Evolutionary conservation across 169 alveolate genomes (phyloP), one percentile per base, ranked within the genome.

Genomic region (Plasmodium inui): DNA sequence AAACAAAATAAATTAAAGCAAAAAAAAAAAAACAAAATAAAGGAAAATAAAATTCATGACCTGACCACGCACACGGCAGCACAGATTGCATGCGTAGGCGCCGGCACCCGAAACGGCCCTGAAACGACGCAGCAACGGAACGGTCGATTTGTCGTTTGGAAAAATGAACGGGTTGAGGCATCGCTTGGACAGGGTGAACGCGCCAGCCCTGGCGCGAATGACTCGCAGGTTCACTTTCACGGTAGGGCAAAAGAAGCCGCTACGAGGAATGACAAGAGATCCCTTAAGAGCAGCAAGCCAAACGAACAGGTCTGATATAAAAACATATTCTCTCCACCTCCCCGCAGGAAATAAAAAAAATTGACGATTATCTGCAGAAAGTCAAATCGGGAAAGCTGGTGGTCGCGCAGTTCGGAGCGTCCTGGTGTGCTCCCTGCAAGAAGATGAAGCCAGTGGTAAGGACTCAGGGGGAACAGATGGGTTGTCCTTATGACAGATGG

Each of bases 341-440:
- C 39, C 57, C 28, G 67, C 73, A 89, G 94, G 94, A 89, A 89
- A 88, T 94, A 71, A 92, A 71, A 39, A 95, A 91, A 71, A 74
- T 96, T 34, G 98, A 96, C 7, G 96, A 95, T 5, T 96, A 96
- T 91, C 83, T 92, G 28, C 82, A 95, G 32, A 88, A 94, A 41
- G 93, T 96, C 0, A 73, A 84, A 53, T 92, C 83, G 41, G 95
- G 92, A 37, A 95, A 93, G 41, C 44, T 82, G 17, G 97, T 93
- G 19, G 92, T 96, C 10, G 98, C 97, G 3, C 96, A 96, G 82
- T 96, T 96, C 74, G 96, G 97, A 19, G 98, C 98, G 32, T 91
- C 95, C 30, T 96, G 98, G 98, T 96, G 98, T 96, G 96, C 95
- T 32, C 98, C 98, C 37, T 96, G 98, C 61, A 96, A 94, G 95